phyloP scores from a whole-genome alignment of 2,329 filamentous ascomycete species.

The Xylaria polymorpha region DNA sequence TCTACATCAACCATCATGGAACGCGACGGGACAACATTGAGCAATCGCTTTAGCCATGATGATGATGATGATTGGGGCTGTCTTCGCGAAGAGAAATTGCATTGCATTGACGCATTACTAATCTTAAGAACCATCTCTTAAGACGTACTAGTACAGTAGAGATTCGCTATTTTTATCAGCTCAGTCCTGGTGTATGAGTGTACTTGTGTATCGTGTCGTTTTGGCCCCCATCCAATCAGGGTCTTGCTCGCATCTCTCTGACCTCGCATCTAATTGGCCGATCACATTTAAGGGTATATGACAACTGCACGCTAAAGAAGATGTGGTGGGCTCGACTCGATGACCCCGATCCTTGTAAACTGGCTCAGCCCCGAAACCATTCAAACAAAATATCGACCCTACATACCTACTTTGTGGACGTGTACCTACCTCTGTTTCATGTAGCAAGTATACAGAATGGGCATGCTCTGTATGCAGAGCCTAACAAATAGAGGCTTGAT shows the following conservation, averaged over 20 bases:
- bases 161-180: conserved; percentile 24
- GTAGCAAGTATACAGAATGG: neutral
- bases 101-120: conserved; percentile 15
- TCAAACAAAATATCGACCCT: neutral
- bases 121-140: neutral
- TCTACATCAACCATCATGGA: neutral
- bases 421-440: neutral
- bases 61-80: neutral
- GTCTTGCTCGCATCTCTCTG: neutral
- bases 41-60: neutral
- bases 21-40: conserved; percentile 2
- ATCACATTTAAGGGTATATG: neutral
- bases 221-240: conserved; percentile 32
- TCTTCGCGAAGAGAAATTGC: conserved; percentile 13
- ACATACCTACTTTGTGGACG: neutral
- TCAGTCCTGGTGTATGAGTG: neutral
- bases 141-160: neutral
- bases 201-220: neutral
- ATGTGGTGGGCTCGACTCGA: conserved; percentile 9
- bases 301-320: conserved; percentile 4
- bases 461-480: neutral
- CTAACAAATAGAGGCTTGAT: neutral
- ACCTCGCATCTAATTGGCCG: conserved; percentile 5
- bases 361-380: conserved; percentile 32
- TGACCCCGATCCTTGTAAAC: neutral